phyloP scores from a whole-genome alignment of 768 basidiomycete species.

The Cystofilobasidium macerans region DNA sequence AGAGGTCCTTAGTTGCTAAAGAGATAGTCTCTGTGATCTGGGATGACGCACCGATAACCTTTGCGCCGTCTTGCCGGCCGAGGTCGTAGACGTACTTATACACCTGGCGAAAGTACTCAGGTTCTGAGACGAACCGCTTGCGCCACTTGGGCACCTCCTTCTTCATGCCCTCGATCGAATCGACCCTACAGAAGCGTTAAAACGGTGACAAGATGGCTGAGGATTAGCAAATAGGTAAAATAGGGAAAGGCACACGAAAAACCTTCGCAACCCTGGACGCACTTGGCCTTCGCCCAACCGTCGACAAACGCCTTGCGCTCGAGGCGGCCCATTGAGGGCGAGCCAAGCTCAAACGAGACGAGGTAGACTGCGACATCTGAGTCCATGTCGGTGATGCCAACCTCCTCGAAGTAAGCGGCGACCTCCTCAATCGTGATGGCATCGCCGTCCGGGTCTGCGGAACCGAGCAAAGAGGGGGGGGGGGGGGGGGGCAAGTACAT shows the following conservation, averaged over 20 bases:
- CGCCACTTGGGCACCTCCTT: slow-evolving; percentile 32
- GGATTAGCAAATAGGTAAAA: too few relatives aligned
- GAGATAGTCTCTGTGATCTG: too few relatives aligned
- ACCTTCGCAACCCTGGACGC: slow-evolving; percentile 11
- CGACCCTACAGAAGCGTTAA: slow-evolving; percentile 32
- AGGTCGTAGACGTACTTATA: slow-evolving; percentile 37
- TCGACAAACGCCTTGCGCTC: slow-evolving; percentile 34
- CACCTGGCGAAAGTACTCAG: slow-evolving; percentile 39
- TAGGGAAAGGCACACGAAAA: not conserved
- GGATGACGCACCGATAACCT: slow-evolving; percentile 25
- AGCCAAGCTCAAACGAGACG: slow-evolving; percentile 37
- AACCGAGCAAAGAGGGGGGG: not conserved
- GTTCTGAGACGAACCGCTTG: slow-evolving; percentile 33
- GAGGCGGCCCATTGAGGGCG: slow-evolving; percentile 36
- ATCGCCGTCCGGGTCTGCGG: not conserved
- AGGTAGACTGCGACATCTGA: slow-evolving; percentile 39
- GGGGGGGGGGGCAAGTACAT: not conserved
- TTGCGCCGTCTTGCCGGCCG: slow-evolving; percentile 33
- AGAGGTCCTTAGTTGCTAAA: not conserved
- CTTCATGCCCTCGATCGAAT: slow-evolving; percentile 36
- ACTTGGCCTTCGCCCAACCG: slow-evolving; percentile 33
- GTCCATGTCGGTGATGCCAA: slow-evolving; percentile 31
- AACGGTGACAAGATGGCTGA: too few relatives aligned
- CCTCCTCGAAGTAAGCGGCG: slow-evolving; percentile 34
- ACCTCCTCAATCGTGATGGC: slow-evolving; percentile 37